phyloP scores from a whole-genome alignment of 192 early-diverging fungal genomes.

The Paraglomus brasilianum region DNA sequence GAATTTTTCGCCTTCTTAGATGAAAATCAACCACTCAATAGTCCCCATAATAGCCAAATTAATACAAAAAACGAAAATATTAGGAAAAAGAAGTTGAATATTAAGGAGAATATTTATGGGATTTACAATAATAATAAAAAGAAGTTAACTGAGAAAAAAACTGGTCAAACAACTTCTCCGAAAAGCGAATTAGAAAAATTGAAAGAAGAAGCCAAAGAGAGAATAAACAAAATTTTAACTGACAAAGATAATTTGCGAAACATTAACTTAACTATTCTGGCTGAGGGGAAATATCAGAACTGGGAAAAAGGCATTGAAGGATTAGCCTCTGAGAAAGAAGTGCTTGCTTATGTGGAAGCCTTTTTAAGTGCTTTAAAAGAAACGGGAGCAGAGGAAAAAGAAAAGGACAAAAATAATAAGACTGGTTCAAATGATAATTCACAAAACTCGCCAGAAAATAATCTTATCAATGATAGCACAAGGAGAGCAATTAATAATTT shows the following conservation, averaged over 20 bases:
- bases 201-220: not conserved
- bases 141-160: not conserved
- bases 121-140: not conserved
- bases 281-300: not conserved
- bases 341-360: not conserved
- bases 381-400: not conserved
- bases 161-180: not conserved
- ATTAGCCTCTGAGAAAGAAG: not conserved
- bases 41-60: not conserved
- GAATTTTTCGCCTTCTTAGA: constrained; percentile 5
- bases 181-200: not conserved
- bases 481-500: too few species aligned
- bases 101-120: constrained; percentile 1
- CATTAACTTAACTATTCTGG: constrained; percentile 12
- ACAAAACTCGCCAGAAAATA: constrained; percentile 1
- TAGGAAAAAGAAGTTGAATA: not conserved
- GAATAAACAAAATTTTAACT: not conserved
- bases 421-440: not conserved
- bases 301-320: not conserved
- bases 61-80: not conserved
- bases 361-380: not conserved
- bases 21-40: not conserved
- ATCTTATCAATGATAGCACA: not conserved
- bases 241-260: constrained; percentile 8
- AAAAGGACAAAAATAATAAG: too few species aligned